Conservation (phyloP, 2,329 filamentous ascomycete genomes). For the Raffaelea deltoideospora region DNA sequence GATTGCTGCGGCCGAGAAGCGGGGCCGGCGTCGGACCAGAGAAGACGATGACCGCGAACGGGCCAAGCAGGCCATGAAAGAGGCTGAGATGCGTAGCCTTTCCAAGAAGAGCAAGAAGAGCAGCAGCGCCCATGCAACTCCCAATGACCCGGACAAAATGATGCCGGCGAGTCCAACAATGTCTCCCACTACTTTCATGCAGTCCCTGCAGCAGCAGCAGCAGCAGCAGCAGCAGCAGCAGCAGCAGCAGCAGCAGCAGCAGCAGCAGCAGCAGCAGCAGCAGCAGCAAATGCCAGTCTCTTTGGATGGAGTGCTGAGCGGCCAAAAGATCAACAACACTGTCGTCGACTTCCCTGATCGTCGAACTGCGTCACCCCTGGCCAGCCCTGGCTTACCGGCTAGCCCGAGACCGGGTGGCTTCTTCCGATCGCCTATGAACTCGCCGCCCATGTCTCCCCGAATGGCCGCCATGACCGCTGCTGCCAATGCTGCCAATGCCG, state of each 20-base stretch:
- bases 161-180: constrained; percentile 12
- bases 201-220: constrained; percentile 7
- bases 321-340: neutral
- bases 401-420: constrained; percentile 43
- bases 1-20: constrained; percentile 36
- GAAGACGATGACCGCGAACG: constrained; percentile 76
- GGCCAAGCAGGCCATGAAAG: constrained; percentile 49
- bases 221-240: too few species aligned
- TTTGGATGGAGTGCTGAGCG: constrained; percentile 33
- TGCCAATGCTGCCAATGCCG: constrained; percentile 7
- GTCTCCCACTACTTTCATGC: constrained; percentile 11
- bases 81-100: constrained; percentile 54
- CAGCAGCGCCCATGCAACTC: constrained; percentile 32
- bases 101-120: constrained; percentile 57
- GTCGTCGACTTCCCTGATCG: too few species aligned
- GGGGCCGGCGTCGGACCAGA: constrained; percentile 69
- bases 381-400: constrained; percentile 44
- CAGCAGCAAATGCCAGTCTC: constrained; percentile 34
- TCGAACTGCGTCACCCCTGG: constrained; percentile 22
- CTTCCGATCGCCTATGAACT: constrained; percentile 32
- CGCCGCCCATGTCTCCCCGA: constrained; percentile 59
- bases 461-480: constrained; percentile 10
- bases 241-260: too few species aligned
- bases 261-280: too few species aligned
- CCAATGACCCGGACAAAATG: constrained; percentile 15